Conservation (phyloP, 2,329 filamentous ascomycete genomes). For the Aureobasidium sp. region DNA sequence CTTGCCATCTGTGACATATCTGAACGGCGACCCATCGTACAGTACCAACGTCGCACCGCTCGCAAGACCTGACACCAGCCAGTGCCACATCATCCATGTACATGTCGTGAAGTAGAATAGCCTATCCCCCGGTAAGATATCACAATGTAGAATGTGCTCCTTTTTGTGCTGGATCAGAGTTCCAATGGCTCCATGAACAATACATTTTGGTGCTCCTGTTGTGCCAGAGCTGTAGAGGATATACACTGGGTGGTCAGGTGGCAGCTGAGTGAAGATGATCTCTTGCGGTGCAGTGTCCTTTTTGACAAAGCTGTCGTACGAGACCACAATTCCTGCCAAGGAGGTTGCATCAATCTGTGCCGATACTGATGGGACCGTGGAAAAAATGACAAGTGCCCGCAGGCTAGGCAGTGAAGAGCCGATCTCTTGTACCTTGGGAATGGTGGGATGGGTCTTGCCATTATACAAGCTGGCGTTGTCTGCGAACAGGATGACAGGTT, state of each 20-base stretch:
- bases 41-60: slow-evolving; percentile 76
- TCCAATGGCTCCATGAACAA: slow-evolving; percentile 84
- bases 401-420: slow-evolving; percentile 59
- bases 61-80: slow-evolving; percentile 80
- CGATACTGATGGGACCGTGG: slow-evolving; percentile 14
- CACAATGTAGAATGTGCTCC: slow-evolving; percentile 82
- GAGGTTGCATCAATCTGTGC: neutral
- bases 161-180: slow-evolving; percentile 96
- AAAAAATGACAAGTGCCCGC: slow-evolving; percentile 64
- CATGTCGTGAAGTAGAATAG: slow-evolving; percentile 93
- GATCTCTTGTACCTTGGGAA: slow-evolving; percentile 72
- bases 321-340: slow-evolving; percentile 28
- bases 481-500: slow-evolving; percentile 72
- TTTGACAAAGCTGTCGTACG: slow-evolving; percentile 32
- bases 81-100: slow-evolving; percentile 99
- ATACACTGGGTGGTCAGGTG: slow-evolving; percentile 82
- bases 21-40: slow-evolving; percentile 89
- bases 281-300: slow-evolving; percentile 29
- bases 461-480: slow-evolving; percentile 90
- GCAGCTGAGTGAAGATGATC: slow-evolving; percentile 63
- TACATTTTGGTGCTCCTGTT: slow-evolving; percentile 81
- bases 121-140: slow-evolving; percentile 62
- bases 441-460: slow-evolving; percentile 76
- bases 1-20: slow-evolving; percentile 39
- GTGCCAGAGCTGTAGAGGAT: slow-evolving; percentile 92